Base-by-base conservation (phyloP, 495 filamentous ascomycete genomes). In the Podospora sp. region DNA sequence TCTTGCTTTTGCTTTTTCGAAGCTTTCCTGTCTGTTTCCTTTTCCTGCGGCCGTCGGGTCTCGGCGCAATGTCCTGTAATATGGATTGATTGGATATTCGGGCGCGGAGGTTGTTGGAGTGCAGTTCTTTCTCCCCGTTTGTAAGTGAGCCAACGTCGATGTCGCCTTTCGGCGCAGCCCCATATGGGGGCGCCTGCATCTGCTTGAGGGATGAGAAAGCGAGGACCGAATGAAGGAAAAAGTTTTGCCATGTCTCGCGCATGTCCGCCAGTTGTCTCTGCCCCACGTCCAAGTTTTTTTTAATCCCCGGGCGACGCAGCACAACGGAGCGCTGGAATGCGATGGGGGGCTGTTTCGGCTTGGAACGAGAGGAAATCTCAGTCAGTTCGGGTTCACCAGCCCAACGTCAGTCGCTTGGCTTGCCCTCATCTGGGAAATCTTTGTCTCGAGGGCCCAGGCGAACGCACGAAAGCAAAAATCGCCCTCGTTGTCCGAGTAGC, bases 211-310 rank as follows among this genome's bases (percentile, higher is more conserved):
- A 22, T 55, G 52, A 26, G 52, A 52, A 22, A 52, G 16, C 16
- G 18, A n/a, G 4, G 12, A 52, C 4, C 49, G 49, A 52, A 22
- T 52, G 49, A 52, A 52, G 49, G 12, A 52, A 22, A 22, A 18
- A 12, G 3, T 18, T n/a, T 52, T 22, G 18, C 49, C 4, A 22
- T 55, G 52, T 55, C 52, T 55, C 52, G 52, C 52, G n/a, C 20
- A 55, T 55, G 21, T 55, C 52, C 52, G 52, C n/a, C 9, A n/a
- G 52, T 26, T 26, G 52, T 55, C 52, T 55, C 52, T 46, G 40
- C 40, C 40, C 40, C 40, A 46, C 40, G 40, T 46, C 40, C 40
- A 46, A 46, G 40, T 46, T 18, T 46, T 46, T 46, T 46, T 46
- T 46, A 46, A 46, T 46, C 40, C 40, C 40, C 40, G 40, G 11